Evolutionary conservation across 2,329 filamentous ascomycete species (phyloP).

Genomic region (Xylariaceae sp.): DNA sequence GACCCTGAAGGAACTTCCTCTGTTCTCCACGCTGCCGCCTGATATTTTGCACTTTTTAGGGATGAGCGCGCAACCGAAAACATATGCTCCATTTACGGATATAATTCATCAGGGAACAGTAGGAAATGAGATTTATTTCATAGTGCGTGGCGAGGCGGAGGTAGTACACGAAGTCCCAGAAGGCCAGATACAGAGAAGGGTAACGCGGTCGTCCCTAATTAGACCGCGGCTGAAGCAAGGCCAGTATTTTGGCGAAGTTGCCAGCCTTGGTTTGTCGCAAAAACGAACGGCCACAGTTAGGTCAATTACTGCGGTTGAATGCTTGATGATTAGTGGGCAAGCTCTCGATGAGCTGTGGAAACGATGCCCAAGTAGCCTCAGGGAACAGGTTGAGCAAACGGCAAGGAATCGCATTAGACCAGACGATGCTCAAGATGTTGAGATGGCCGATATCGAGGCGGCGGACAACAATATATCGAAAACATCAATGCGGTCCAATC

Average conservation of each 20-base stretch:
- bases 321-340: constrained; percentile 83
- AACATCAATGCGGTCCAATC: constrained; percentile 50
- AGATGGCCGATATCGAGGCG: constrained; percentile 42
- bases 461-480: constrained; percentile 43
- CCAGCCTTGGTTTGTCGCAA: constrained; percentile 81
- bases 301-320: constrained; percentile 88
- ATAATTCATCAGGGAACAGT: constrained; percentile 82
- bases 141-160: constrained; percentile 90
- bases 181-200: constrained; percentile 32
- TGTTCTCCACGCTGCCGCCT: constrained; percentile 80
- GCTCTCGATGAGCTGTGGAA: constrained; percentile 85
- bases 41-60: constrained; percentile 96
- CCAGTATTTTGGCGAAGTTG: constrained; percentile 96
- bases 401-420: constrained; percentile 62
- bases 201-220: constrained; percentile 40
- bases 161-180: constrained; percentile 63
- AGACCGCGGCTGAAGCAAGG: constrained; percentile 70
- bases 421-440: constrained; percentile 57
- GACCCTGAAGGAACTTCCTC: constrained; percentile 82
- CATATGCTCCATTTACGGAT: constrained; percentile 86
- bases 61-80: constrained; percentile 82
- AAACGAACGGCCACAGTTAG: constrained; percentile 88
- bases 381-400: constrained; percentile 80
- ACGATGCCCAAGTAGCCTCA: constrained; percentile 73
- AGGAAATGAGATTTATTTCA: constrained; percentile 93